Conservation (phyloP, 176 grass and related monocot genomes). For the Juncus inflexus region DNA sequence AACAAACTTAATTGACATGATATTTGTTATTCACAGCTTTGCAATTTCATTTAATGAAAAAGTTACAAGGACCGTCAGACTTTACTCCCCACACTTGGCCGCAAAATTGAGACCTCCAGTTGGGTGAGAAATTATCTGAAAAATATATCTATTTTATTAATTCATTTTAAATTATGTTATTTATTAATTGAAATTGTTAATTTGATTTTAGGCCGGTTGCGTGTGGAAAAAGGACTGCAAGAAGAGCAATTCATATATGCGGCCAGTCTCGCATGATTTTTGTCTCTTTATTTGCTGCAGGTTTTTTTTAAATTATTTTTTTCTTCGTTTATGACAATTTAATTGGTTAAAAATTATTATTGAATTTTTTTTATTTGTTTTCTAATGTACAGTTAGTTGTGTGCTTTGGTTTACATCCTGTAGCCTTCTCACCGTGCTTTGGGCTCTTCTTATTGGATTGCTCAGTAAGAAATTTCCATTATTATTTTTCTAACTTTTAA, state of each 20-base stretch:
- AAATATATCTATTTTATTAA: slow-evolving; percentile 1
- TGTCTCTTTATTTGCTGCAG: slow-evolving; percentile 45
- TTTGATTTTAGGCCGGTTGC: slow-evolving; percentile 33
- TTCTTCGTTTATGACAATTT: neutral
- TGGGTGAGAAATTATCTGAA: slow-evolving; percentile 12
- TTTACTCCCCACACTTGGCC: slow-evolving; percentile 36
- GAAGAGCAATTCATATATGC: slow-evolving; percentile 51
- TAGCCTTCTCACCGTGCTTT: slow-evolving; percentile 78
- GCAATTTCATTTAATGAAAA: slow-evolving; percentile 65
- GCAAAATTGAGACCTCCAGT: slow-evolving; percentile 33
- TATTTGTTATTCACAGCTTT: slow-evolving; percentile 51
- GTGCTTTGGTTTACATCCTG: slow-evolving; percentile 92
- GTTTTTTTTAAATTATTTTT: slow-evolving; percentile 27
- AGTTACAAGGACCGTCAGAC: slow-evolving; percentile 29
- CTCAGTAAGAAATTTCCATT: slow-evolving; percentile 45
- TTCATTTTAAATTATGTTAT: no score
- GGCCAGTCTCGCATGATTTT: slow-evolving; percentile 46
- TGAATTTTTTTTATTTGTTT: slow-evolving; percentile 13
- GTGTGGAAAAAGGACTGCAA: slow-evolving; percentile 32
- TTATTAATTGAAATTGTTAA: neutral
- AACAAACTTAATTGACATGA: slow-evolving; percentile 9
- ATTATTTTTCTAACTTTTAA: slow-evolving; percentile 18
- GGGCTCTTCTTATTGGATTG: slow-evolving; percentile 83
- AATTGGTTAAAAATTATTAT: neutral
- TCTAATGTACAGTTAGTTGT: slow-evolving; percentile 56